Base-by-base conservation (phyloP, 2,329 filamentous ascomycete genomes). In the Albophoma yamanashiensis region DNA sequence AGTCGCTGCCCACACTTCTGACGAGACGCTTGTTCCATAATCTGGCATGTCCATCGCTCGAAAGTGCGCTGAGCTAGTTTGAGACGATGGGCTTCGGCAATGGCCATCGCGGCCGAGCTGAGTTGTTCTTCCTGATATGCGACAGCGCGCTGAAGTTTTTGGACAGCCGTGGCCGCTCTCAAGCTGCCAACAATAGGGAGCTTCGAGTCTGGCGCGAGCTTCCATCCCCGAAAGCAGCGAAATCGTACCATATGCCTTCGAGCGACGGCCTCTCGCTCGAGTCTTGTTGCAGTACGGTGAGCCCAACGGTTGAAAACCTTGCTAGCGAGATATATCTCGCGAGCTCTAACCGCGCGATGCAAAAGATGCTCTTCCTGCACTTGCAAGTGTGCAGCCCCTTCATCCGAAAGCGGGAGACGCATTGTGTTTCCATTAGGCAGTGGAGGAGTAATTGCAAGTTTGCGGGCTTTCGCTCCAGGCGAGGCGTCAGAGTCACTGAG, bases 171-270 rank as follows among this genome's bases (percentile, higher is more conserved):
- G 2, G 63, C 58, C 6, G 66, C 66, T 52, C 66, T 70, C 57
- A 76, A 63, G 22, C 69, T 65, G n/a, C 72, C 70, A 4, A 65
- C 62, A 1, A 62, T 66, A 3, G 71, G 71, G 7, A 68, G 63
- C 22, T 65, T 69, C 14, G 69, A 66, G 38, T 62, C 67, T 17
- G 74, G 73, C 8, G 67, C 66, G 57, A 72, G 69, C 39, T 67
- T 70, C 74, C 74, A 76, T 43, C 68, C 68, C 47, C 67, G 67
- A 59, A 75, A 76, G 59, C 70, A 75, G 14, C 76, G 75, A 61
- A 76, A 84, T 59, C 87, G 80, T 59, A 94, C 75, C 62, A 92
- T 84, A 69, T 91, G 88, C 62, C 84, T 79, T 63, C 88, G 81
- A 25, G 89, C 90, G 50, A 85, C 79, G 5, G 82, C 83, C 4